Conservation (phyloP, 2,329 filamentous ascomycete species). For the Colletotrichum tabaci region DNA sequence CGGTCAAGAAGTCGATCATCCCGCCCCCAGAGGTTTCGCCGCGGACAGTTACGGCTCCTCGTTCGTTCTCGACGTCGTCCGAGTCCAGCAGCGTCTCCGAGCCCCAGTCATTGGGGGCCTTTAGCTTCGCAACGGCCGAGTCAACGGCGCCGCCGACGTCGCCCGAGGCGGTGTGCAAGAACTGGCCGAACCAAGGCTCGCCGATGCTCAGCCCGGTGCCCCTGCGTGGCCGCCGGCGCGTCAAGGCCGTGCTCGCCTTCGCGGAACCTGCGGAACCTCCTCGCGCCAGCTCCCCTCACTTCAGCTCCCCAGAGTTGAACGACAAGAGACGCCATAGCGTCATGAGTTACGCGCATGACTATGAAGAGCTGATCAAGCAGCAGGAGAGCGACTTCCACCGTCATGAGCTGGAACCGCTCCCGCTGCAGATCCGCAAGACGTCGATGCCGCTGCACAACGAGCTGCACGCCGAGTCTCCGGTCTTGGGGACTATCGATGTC, state of each 20-base stretch:
- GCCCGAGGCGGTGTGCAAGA: slow-evolving; percentile 42
- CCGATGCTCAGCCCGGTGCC: slow-evolving; percentile 44
- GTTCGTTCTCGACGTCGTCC: slow-evolving; percentile 44
- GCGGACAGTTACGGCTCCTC: slow-evolving; percentile 7
- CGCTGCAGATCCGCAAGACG: slow-evolving; percentile 45
- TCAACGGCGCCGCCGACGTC: slow-evolving; percentile 48
- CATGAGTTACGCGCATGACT: slow-evolving; percentile 46
- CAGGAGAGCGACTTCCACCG: slow-evolving; percentile 40
- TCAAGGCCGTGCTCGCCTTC: slow-evolving; percentile 41
- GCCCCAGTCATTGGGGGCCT: slow-evolving; percentile 48
- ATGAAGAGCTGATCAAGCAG: slow-evolving; percentile 46
- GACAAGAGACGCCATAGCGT: slow-evolving; percentile 24
- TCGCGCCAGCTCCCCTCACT: slow-evolving; percentile 5
- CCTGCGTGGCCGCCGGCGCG: slow-evolving; percentile 48
- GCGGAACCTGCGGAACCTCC: slow-evolving; percentile 6
- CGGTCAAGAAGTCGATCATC: slow-evolving; percentile 46
- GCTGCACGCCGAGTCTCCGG: slow-evolving; percentile 19
- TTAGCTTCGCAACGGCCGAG: slow-evolving; percentile 46
- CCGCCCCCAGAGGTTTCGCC: slow-evolving; percentile 5
- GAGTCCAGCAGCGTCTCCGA: slow-evolving; percentile 43
- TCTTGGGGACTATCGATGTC: slow-evolving; percentile 26
- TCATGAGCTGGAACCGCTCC: slow-evolving; percentile 35
- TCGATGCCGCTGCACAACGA: slow-evolving; percentile 15
- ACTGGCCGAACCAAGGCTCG: slow-evolving; percentile 27
- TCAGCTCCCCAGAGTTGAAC: slow-evolving; percentile 8